phyloP scores from a whole-genome alignment of 345 rosid species.

The Turnera subulata region DNA sequence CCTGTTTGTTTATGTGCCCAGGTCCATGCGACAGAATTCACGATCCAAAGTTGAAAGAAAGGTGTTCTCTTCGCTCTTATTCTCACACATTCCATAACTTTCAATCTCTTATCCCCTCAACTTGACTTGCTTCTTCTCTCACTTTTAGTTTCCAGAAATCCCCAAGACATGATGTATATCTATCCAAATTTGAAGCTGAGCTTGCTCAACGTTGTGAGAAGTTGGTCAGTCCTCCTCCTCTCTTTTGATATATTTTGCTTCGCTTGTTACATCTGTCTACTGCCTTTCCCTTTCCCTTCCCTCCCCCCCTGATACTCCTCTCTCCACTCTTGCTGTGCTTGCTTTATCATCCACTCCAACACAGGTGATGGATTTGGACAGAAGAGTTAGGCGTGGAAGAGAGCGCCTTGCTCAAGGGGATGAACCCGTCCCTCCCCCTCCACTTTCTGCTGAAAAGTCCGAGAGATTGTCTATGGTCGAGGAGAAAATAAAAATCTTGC shows the following conservation, averaged over 20 bases:
- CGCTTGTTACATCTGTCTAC: background rate
- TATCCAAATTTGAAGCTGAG: constrained; percentile 87
- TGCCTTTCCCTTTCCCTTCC: constrained; percentile 1
- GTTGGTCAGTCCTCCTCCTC: constrained; percentile 46
- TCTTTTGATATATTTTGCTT: no score
- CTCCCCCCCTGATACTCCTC: no score
- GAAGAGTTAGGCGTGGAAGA: constrained; percentile 95
- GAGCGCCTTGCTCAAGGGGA: constrained; percentile 93
- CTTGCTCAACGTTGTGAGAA: constrained; percentile 90
- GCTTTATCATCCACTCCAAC: no score
- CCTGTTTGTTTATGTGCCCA: constrained; percentile 29
- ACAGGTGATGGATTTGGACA: constrained; percentile 96
- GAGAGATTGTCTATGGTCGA: constrained; percentile 81
- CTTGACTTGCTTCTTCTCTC: constrained; percentile 12
- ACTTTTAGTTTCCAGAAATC: constrained; percentile 79
- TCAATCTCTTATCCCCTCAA: no score
- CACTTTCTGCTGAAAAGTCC: constrained; percentile 71
- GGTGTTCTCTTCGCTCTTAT: no score
- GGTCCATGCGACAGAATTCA: constrained; percentile 90
- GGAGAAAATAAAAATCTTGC: constrained; percentile 85
- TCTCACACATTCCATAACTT: no score
- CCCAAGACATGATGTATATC: constrained; percentile 66
- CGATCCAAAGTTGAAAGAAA: constrained; percentile 91
- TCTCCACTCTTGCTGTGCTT: no score
- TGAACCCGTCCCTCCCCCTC: constrained; percentile 74